A percentile compares a stretch with the other conserved stretches of the same genome.
Conservation (phyloP, 2,329 filamentous ascomycete species). For the Sarocladium brachiariae region DNA sequence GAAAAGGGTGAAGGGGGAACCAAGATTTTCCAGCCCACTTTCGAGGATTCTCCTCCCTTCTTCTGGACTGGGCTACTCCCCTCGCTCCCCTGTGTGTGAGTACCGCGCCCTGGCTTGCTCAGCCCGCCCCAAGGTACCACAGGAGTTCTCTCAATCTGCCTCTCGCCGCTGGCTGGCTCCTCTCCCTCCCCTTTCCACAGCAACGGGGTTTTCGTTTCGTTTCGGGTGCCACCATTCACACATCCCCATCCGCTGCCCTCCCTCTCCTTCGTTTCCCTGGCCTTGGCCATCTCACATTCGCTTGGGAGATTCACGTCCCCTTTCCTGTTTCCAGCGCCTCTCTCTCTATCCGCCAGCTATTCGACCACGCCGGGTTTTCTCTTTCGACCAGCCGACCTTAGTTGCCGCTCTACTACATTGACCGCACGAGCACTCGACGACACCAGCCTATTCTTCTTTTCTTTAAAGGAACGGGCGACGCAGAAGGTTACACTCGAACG, state of each 20-base stretch:
- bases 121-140: not conserved
- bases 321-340: not conserved
- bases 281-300: conserved; percentile 9
- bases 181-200: conserved; percentile 12
- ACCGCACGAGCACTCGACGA: conserved; percentile 1
- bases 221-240: conserved; percentile 6
- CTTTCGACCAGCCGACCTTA: not conserved
- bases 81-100: not conserved
- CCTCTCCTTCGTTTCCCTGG: not conserved
- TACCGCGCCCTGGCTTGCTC: conserved; percentile 6
- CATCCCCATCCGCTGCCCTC: not conserved
- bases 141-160: too few relatives aligned
- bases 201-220: conserved; percentile 11
- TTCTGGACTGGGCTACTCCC: not conserved
- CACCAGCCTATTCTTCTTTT: too few relatives aligned
- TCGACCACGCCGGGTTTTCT: not conserved
- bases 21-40: conserved; percentile 5
- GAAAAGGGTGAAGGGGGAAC: too few relatives aligned
- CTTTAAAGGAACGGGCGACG: too few relatives aligned
- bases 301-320: not conserved
- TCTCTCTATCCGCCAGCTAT: not conserved
- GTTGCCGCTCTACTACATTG: too few relatives aligned
- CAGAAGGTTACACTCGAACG: too few relatives aligned
- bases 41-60: not conserved
- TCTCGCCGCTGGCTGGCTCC: too few relatives aligned